Evolutionary conservation across 148 eudicot species (phyloP).

Genomic region (Cornus kousa): DNA sequence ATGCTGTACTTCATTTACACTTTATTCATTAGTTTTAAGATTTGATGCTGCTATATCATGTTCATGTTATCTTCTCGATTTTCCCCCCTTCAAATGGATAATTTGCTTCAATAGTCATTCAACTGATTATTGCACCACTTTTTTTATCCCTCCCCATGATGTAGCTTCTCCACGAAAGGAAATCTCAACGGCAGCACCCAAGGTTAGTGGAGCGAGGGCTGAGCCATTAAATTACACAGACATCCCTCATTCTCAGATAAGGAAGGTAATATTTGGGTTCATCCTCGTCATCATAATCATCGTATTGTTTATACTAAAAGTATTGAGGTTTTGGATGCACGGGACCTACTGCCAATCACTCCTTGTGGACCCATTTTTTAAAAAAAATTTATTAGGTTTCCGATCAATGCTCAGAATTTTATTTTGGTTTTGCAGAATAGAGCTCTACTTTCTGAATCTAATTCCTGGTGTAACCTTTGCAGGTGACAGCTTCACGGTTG

Average conservation of each 20-base stretch:
- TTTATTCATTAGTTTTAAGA: not conserved
- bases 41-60: not conserved
- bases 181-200: constrained; percentile 44
- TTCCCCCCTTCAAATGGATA: not conserved
- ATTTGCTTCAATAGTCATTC: constrained; percentile 8
- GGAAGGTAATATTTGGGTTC: constrained; percentile 52
- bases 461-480: constrained; percentile 17
- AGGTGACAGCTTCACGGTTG: constrained; percentile 86
- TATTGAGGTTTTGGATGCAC: not conserved
- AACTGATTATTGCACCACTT: not conserved
- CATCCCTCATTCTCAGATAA: constrained; percentile 78
- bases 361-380: not conserved
- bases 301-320: not conserved
- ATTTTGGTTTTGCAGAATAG: constrained; percentile 13
- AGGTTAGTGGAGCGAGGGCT: constrained; percentile 40
- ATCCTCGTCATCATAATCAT: not conserved
- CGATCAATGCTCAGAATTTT: not conserved
- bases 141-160: constrained; percentile 6
- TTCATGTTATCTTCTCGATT: not conserved
- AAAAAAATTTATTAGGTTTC: constrained; percentile 12
- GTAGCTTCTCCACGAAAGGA: constrained; percentile 79
- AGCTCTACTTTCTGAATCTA: constrained; percentile 9
- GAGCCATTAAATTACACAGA: constrained; percentile 62
- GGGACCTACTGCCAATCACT: not conserved
- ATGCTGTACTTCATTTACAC: not conserved